Base-by-base conservation (phyloP, 2,329 filamentous ascomycete genomes). In the Penicillium brevicompactum region DNA sequence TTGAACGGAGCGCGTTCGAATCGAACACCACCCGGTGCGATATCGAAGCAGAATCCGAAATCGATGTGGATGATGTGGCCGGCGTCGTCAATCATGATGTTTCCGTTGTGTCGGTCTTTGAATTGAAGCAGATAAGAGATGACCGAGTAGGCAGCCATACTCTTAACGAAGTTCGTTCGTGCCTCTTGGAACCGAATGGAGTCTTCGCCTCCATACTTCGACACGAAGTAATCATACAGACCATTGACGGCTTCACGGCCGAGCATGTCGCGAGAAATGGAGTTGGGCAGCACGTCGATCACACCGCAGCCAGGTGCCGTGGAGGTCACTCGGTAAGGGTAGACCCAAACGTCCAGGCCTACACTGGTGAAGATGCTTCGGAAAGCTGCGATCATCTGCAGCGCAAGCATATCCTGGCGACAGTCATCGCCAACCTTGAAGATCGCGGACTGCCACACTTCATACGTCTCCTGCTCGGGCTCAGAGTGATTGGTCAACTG, bases 391-490 rank as follows among this genome's bases (percentile, higher is more conserved):
- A 99, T 97, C 89, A 99, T 95, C 75, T 99, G 94, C 58, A 99
- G 80, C 2, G 94, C 94, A 57, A 99, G 82, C 49, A 99, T 90
- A 67, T 99, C 95, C 76, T 99, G 94, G 48, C 94, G 89, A 72
- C 94, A 97, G 74, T 99, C 94, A 71, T 99, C 94, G 59, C 94
- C 94, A 46, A 99, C 95, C 74, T 99, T 99, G 86, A 99, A 99
- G 69, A 99, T 99, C 53, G 93, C 94, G 2, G 92, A 96, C 74
- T 99, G 94, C 95, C 94, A 97, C n/a, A 93, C 89, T 73, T 99
- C 95, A 63, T 96, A 86, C 0, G 86, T 90, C 66, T 83, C 85
- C 50, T 66, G 70, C 60, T 64, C 67, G 65, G 53, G 61, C 61
- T 61, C 67, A 24, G 53, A 55, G 27, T 54, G 54, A n/a, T 54